Evolutionary conservation across 2,329 filamentous ascomycete genomes (phyloP).

Genomic region (Raffaelea albimanens): DNA sequence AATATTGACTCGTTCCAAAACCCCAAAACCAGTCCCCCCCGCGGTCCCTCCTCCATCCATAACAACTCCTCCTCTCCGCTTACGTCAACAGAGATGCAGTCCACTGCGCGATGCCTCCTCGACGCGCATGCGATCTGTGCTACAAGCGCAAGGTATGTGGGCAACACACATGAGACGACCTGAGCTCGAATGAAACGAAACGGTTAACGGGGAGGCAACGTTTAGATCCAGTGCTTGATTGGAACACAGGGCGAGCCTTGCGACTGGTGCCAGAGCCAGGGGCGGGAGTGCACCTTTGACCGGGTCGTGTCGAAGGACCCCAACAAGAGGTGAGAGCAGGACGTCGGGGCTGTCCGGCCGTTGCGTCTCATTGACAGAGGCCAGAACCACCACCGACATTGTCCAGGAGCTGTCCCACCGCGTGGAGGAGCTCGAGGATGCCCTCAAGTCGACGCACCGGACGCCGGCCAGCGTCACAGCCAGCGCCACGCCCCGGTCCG

Average conservation of each 20-base stretch:
- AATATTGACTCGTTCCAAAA: too few relatives aligned
- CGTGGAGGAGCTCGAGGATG: constrained; percentile 1
- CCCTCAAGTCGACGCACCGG: not conserved
- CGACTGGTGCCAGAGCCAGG: constrained; percentile 1
- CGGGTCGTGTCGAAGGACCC: not conserved
- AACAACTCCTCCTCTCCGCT: not conserved
- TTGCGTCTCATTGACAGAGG: not conserved
- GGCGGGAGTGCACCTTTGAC: not conserved
- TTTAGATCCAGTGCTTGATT: constrained; percentile 2
- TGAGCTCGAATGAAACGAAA: not conserved
- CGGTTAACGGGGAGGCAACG: not conserved
- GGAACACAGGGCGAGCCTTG: not conserved
- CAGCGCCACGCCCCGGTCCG: not conserved
- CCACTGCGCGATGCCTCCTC: not conserved
- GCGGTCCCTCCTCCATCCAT: too few relatives aligned
- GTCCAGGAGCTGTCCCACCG: not conserved
- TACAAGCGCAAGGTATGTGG: constrained; percentile 1
- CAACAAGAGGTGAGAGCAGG: constrained; percentile 1
- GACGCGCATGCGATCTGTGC: not conserved
- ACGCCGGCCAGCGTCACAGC: not conserved
- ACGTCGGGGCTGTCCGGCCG: not conserved
- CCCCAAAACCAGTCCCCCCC: too few relatives aligned
- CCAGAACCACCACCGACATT: not conserved
- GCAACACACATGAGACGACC: too few relatives aligned
- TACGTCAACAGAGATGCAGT: not conserved